phyloP scores from a whole-genome alignment of 305 asterid genomes.

The Fraxinus platypoda region DNA sequence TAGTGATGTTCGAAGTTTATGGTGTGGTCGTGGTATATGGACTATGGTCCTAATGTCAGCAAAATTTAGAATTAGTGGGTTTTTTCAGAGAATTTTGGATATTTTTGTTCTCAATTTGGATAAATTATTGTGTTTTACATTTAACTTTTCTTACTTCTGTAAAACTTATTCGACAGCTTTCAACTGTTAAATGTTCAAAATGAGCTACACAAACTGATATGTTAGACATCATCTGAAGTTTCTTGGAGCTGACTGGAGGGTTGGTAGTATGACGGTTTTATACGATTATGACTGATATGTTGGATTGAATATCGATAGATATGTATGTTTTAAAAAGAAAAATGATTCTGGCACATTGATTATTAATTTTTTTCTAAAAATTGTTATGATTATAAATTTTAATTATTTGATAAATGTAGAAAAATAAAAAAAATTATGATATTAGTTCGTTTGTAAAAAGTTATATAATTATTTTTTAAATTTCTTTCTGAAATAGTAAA shows the following conservation, averaged over 20 bases:
- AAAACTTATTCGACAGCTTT: not conserved
- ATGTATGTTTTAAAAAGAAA: not conserved
- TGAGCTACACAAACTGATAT: not conserved
- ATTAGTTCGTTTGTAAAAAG: not conserved
- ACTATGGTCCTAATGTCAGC: not conserved
- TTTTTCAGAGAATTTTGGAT: not conserved
- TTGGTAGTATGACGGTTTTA: not conserved
- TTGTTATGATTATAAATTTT: not conserved
- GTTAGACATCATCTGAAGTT: not conserved
- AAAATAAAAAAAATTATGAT: not conserved
- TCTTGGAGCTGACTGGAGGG: not conserved
- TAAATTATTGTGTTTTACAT: not conserved
- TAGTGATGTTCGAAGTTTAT: not conserved
- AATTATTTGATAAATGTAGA: not conserved
- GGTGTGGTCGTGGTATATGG: not conserved
- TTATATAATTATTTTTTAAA: not conserved
- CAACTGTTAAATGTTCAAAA: not conserved
- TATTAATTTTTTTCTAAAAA: not conserved
- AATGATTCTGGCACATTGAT: not conserved
- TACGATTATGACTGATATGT: not conserved
- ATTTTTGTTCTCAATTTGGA: not conserved
- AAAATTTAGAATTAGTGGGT: not conserved
- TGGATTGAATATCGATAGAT: not conserved
- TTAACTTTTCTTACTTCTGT: not conserved
- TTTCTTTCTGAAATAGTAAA: not conserved